phyloP scores from a whole-genome alignment of 768 basidiomycete species.

The Auricularia cornea region DNA sequence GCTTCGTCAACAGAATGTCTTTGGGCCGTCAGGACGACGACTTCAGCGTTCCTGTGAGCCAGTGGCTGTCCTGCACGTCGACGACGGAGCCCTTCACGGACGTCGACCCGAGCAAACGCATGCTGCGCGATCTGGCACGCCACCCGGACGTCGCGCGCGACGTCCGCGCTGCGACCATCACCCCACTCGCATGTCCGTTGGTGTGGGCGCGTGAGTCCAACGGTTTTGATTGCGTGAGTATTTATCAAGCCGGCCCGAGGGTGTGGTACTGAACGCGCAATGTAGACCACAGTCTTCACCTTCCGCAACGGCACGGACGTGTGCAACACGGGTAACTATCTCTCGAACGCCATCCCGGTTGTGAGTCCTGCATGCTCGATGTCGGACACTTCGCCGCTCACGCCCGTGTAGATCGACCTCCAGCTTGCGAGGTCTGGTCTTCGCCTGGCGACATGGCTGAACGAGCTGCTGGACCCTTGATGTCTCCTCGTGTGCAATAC shows the following conservation, averaged over 20 bases:
- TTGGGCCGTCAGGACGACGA: constrained; percentile 16
- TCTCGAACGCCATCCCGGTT: constrained; percentile 15
- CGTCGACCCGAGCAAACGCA: constrained; percentile 6
- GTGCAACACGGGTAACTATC: constrained; percentile 30
- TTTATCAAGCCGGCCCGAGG: not conserved
- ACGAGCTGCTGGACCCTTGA: constrained; percentile 32
- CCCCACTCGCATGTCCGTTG: constrained; percentile 37
- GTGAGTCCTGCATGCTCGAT: constrained; percentile 17
- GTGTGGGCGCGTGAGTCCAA: constrained; percentile 42
- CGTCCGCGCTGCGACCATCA: constrained; percentile 16
- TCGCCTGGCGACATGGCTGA: constrained; percentile 43
- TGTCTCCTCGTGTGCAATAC: not conserved
- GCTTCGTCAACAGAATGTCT: no score
- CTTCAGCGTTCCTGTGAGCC: constrained; percentile 14
- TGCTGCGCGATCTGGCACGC: constrained; percentile 1
- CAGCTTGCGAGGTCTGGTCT: constrained; percentile 42
- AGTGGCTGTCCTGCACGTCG: constrained; percentile 22
- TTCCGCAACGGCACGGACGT: constrained; percentile 34
- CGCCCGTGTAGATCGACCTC: constrained; percentile 25
- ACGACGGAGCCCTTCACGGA: constrained; percentile 14
- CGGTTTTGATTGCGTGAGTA: constrained; percentile 33
- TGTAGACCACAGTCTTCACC: constrained; percentile 32
- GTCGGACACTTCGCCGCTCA: not conserved
- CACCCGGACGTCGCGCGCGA: not conserved
- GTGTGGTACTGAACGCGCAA: not conserved